Evolutionary conservation across 495 filamentous ascomycete genomes (phyloP), one percentile per base, ranked within the genome.

Genomic region (Bathelium albidoporum): DNA sequence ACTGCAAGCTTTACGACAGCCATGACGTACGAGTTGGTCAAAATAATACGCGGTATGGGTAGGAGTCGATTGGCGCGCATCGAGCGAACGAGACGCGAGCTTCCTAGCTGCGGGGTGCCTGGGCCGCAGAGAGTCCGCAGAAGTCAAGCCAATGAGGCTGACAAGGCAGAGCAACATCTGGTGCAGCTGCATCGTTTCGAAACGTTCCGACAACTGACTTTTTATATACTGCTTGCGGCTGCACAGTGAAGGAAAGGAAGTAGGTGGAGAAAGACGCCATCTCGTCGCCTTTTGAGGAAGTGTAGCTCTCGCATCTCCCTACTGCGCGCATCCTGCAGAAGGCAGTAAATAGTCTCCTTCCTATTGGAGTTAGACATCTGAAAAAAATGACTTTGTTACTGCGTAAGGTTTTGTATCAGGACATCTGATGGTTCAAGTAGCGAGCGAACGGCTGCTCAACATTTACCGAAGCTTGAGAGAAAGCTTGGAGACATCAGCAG

Each of bases 61-160:
- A 20, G 44, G 44, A 49, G 44, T 49, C 44, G 44, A 49, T 49
- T 49, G 44, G 44, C 44, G 44, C 44, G n/a, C 44, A 49, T 49
- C 44, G 44, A 49, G 44, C n/a, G 44, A 49, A 49, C 44, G 44
- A 20, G 44, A 49, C 44, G 44, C 44, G 44, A 49, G 44, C 44
- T 49, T 49, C 44, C 44, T 49, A 49, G 44, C 44, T 49, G 44
- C 44, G 44, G 44, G 44, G 44, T 49, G 44, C 18, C 44, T 49
- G 1, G 44, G 44, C 18, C 44, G 44, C 1, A 49, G n/a, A 49
- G 44, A 49, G 44, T 49, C 44, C 44, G 44, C 44, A 12, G 44
- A 49, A 49, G 44, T 49, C 44, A 49, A 20, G 16, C 44, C 44
- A 49, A 49, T 49, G 44, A 49, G 44, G n/a, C n/a, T 18, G n/a